A percentile compares a stretch with the other conserved stretches of the same genome.
Evolutionary conservation across 371 early-diverging fungal genomes (phyloP).

Genomic region (Mucor irregularis): DNA sequence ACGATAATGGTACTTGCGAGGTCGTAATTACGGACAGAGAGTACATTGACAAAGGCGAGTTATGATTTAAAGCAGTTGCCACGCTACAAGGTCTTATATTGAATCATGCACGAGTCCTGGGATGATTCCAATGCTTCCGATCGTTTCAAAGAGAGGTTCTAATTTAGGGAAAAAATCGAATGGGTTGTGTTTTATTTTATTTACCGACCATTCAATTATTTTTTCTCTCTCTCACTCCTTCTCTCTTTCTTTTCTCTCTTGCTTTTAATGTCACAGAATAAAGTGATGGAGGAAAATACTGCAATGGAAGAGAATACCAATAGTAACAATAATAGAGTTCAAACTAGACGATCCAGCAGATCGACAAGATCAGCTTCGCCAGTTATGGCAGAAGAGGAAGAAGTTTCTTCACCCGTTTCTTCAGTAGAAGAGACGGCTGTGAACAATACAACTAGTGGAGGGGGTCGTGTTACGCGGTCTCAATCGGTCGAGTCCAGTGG

Average conservation of each 20-base stretch:
- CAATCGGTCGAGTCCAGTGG: constrained; percentile 31
- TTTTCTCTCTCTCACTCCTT: background rate
- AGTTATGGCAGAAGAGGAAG: constrained; percentile 10
- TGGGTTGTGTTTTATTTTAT: background rate
- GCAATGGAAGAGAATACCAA: background rate
- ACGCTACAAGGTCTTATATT: no score
- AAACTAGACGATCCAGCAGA: constrained; percentile 17
- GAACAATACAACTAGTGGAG: background rate
- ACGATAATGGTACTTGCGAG: no score
- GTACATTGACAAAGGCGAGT: no score
- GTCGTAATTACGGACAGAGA: no score
- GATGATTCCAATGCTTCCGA: no score
- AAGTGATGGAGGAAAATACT: background rate
- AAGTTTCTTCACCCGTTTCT: constrained; percentile 12
- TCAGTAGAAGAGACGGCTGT: background rate
- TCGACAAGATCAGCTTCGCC: constrained; percentile 26
- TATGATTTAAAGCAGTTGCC: no score
- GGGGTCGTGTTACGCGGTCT: constrained; percentile 26
- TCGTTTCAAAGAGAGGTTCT: no score
- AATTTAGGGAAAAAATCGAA: no score
- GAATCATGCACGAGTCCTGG: no score
- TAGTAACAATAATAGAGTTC: constrained; percentile 4
- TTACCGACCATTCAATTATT: background rate
- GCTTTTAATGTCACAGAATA: constrained; percentile 10
- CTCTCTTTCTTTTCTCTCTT: constrained; percentile 5